Percentiles rank a stretch among this genome's conserved stretches.
Conservation (phyloP, 176 grass and related monocot species). For the Areca catechu region DNA sequence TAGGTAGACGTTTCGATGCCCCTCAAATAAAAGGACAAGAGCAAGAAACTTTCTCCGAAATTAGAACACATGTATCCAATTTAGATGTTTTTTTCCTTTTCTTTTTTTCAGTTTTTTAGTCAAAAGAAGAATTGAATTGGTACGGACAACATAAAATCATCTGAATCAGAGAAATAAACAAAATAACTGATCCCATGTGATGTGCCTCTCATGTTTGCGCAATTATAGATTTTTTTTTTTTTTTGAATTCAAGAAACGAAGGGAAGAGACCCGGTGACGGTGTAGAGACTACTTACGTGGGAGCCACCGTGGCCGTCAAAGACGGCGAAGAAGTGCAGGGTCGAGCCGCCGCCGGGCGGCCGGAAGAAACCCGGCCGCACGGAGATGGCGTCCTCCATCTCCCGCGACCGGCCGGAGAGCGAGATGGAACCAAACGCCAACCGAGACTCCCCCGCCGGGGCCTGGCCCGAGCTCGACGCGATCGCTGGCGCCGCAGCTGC, state of each 20-base stretch:
- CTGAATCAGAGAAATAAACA: no score
- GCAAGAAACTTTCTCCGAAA: no score
- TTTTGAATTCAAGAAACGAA: background rate
- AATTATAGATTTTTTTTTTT: no score
- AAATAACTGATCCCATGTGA: no score
- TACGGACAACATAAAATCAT: no score
- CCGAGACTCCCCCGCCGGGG: background rate
- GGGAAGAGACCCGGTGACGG: background rate
- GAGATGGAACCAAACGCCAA: constrained; percentile 50
- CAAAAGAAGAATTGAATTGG: no score
- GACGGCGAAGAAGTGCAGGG: constrained; percentile 84
- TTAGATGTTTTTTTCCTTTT: no score
- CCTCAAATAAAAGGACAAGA: no score
- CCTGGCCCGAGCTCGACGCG: background rate
- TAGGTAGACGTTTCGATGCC: no score
- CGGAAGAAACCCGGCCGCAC: constrained; percentile 30
- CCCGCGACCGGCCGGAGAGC: constrained; percentile 42
- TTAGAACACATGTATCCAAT: no score
- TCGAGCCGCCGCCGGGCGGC: constrained; percentile 24
- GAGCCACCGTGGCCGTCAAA: constrained; percentile 78
- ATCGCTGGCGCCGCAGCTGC: background rate
- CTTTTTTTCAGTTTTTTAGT: no score
- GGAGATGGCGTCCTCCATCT: constrained; percentile 77
- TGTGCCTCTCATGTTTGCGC: no score
- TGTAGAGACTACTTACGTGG: constrained; percentile 27